Percentiles rank a stretch among this genome's conserved stretches.
Evolutionary conservation across 257 asterid genomes (phyloP).

Genomic region (Nicotiana otophora): DNA sequence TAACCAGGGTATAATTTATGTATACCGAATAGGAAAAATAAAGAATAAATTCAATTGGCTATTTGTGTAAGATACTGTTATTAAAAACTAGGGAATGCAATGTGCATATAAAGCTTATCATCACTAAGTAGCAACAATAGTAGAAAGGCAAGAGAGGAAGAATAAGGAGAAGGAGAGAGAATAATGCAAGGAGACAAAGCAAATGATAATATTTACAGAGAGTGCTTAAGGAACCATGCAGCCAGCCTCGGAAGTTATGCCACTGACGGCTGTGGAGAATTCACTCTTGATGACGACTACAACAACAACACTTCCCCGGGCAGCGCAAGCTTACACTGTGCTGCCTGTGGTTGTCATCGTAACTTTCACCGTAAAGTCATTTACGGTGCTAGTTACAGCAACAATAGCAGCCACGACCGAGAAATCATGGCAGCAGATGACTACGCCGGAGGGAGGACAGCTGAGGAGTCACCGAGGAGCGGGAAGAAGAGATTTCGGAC

Average conservation of each 20-base stretch:
- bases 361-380: constrained; percentile 54
- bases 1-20: too few species aligned
- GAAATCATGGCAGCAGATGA: neutral
- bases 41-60: too few species aligned
- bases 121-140: neutral
- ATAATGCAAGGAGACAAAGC: constrained; percentile 44
- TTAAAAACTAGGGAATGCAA: too few species aligned
- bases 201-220: constrained; percentile 31
- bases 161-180: constrained; percentile 3
- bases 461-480: constrained; percentile 18
- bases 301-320: neutral
- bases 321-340: constrained; percentile 31
- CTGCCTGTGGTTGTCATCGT: constrained; percentile 83
- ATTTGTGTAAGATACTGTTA: too few species aligned
- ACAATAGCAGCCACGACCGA: constrained; percentile 11
- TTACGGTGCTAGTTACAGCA: constrained; percentile 4
- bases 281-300: constrained; percentile 27
- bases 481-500: constrained; percentile 61
- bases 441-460: neutral
- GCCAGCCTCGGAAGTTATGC: constrained; percentile 79
- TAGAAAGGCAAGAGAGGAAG: neutral
- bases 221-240: constrained; percentile 72
- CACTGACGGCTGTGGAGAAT: constrained; percentile 81
- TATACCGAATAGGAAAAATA: too few species aligned
- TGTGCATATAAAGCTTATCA: neutral